Conservation (phyloP, 768 basidiomycete species). For the Trametes cubensis region DNA sequence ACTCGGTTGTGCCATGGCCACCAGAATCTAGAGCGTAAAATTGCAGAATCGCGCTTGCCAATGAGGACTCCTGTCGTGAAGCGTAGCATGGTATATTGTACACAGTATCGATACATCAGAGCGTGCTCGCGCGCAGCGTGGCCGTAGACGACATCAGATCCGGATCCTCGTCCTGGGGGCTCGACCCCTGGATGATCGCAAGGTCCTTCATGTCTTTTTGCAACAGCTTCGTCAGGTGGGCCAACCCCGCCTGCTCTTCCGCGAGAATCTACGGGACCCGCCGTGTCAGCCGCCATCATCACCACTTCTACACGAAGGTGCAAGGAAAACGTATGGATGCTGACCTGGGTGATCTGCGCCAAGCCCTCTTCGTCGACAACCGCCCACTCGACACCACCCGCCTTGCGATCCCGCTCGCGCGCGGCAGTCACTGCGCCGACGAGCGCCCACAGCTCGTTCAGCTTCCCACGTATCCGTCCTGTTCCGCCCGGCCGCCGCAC, state of each 20-base stretch:
- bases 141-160: conserved; percentile 27
- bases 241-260: conserved; percentile 79
- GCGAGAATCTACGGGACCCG: conserved; percentile 56
- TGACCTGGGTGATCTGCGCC: conserved; percentile 71
- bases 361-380: conserved; percentile 89
- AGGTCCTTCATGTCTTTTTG: conserved; percentile 67
- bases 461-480: conserved; percentile 67
- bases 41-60: no score
- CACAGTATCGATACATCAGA: conserved; percentile 20
- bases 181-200: conserved; percentile 53
- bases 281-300: background rate
- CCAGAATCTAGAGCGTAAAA: no score
- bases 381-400: conserved; percentile 64
- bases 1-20: no score
- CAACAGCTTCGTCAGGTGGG: conserved; percentile 77
- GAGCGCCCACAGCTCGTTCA: conserved; percentile 86
- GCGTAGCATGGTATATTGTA: conserved; percentile 13
- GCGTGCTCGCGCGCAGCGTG: conserved; percentile 25
- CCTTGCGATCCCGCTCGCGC: conserved; percentile 53
- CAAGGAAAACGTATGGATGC: conserved; percentile 18
- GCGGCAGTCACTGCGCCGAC: conserved; percentile 71
- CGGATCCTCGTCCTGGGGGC: conserved; percentile 38
- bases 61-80: no score
- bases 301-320: no score
- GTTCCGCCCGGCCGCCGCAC: conserved; percentile 52